Percentiles rank a stretch among this genome's conserved stretches.
Conservation (phyloP, 2,329 filamentous ascomycete genomes). For the Pseudogymnoascus sp. region DNA sequence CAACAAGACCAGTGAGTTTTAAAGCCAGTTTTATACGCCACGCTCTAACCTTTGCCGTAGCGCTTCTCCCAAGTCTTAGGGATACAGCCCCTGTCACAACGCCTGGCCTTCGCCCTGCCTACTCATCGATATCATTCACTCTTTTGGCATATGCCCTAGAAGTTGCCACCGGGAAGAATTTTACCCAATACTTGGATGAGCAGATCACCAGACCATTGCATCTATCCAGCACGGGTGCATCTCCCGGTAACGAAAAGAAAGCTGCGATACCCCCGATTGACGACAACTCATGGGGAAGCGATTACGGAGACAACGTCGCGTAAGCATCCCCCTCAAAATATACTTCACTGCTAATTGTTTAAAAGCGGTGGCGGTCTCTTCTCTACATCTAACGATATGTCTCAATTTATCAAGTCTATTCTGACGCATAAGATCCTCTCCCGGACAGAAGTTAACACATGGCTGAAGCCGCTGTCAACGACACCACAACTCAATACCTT, state of each 20-base stretch:
- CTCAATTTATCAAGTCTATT: conserved; percentile 24
- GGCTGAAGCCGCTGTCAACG: conserved; percentile 11
- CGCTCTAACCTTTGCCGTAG: background rate
- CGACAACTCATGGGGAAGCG: background rate
- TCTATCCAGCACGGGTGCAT: conserved; percentile 24
- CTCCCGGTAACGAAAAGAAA: background rate
- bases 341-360: background rate
- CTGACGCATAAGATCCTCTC: background rate
- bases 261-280: background rate
- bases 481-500: background rate
- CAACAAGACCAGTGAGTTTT: background rate
- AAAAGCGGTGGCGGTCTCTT: conserved; percentile 32
- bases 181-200: background rate
- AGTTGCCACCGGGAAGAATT: conserved; percentile 28
- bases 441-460: background rate
- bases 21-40: background rate
- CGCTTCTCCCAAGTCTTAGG: background rate
- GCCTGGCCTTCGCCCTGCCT: background rate
- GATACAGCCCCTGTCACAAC: background rate
- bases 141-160: conserved; percentile 32
- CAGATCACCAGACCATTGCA: conserved; percentile 26
- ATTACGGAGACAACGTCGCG: background rate
- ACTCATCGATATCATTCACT: background rate
- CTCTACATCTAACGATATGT: conserved; percentile 26
- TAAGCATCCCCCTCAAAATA: background rate